Conservation (phyloP, 495 filamentous ascomycete genomes). For the Monascus purpureus region DNA sequence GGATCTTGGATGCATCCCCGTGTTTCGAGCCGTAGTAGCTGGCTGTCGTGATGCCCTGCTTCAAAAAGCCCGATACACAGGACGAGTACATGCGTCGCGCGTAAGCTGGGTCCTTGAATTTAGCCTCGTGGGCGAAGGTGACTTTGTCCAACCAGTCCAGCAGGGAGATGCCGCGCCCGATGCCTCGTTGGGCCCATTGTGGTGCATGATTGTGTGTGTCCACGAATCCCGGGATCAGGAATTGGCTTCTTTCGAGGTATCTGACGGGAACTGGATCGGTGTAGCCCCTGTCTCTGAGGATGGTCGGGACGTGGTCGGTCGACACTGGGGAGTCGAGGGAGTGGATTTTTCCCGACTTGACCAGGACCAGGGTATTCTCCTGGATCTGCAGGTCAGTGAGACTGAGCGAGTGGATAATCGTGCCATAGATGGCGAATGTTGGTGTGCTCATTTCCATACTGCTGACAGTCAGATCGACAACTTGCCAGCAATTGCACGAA, state of each 20-base stretch:
- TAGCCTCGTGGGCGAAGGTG: conserved; percentile 50
- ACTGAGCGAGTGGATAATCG: conserved; percentile 35
- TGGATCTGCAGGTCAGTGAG: conserved; percentile 29
- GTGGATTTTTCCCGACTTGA: conserved; percentile 28
- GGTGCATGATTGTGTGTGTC: conserved; percentile 56
- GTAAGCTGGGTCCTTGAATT: conserved; percentile 38
- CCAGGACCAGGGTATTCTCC: conserved; percentile 29
- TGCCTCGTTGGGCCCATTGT: conserved; percentile 46
- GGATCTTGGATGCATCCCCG: conserved; percentile 39
- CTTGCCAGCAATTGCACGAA: too few relatives aligned
- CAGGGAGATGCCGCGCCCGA: conserved; percentile 42
- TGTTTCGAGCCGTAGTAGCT: conserved; percentile 51
- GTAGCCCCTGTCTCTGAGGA: conserved; percentile 15
- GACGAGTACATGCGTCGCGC: conserved; percentile 36
- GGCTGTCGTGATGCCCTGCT: conserved; percentile 52
- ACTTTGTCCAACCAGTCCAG: conserved; percentile 45
- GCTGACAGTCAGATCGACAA: too few relatives aligned
- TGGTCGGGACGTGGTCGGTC: conserved; percentile 3
- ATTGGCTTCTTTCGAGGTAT: conserved; percentile 31
- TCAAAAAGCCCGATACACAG: conserved; percentile 42
- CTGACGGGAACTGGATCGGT: conserved; percentile 20
- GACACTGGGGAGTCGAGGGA: conserved; percentile 8
- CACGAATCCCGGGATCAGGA: conserved; percentile 47
- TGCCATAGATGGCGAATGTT: conserved; percentile 38
- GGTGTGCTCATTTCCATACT: too few relatives aligned